Evolutionary conservation across 176 grass and related monocot genomes (phyloP).

Genomic region (Carex myosuroides): DNA sequence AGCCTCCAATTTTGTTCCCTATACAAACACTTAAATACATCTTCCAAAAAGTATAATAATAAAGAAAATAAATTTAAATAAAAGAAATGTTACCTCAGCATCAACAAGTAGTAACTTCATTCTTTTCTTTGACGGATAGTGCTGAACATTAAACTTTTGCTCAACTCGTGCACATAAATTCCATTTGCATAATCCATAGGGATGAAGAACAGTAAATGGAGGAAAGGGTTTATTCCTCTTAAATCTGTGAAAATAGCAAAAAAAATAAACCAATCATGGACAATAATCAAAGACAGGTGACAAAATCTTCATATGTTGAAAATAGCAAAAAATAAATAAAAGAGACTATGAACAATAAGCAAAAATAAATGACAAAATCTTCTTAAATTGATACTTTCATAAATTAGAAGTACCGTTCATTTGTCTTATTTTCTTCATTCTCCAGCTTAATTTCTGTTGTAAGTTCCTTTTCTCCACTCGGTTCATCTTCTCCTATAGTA

Average conservation of each 20-base stretch:
- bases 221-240: background rate
- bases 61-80: background rate
- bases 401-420: no score
- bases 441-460: no score
- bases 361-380: no score
- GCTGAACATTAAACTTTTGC: background rate
- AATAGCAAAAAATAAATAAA: background rate
- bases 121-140: background rate
- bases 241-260: background rate
- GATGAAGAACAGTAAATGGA: background rate
- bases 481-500: no score
- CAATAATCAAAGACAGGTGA: no score
- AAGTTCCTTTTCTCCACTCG: no score
- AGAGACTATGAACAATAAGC: no score
- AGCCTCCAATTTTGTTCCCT: background rate
- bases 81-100: background rate
- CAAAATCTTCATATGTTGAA: no score
- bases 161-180: background rate
- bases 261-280: background rate
- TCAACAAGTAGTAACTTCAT: background rate
- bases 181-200: background rate
- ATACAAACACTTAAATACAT: background rate
- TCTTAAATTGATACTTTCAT: no score
- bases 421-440: no score
- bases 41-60: background rate